Base-by-base conservation (phyloP, 208 protist species). In the Acanthamoeba royreba region DNA sequence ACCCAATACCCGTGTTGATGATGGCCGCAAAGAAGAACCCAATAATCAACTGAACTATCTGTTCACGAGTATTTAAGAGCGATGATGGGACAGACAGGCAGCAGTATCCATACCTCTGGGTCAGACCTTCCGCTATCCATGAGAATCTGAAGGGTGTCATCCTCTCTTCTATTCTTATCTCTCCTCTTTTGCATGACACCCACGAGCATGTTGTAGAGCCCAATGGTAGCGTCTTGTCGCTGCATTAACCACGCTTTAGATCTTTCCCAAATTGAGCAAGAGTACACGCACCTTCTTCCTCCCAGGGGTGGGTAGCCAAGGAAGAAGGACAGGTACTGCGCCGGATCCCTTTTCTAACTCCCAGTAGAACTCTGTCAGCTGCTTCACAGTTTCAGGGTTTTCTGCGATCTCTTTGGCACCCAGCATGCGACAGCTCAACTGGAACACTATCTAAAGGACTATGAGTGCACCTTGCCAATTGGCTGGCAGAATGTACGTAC, bases 11-110 rank as follows among this genome's bases (percentile, higher is more conserved):
- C 38, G 74, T 86, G 74, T 86, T 86, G 46, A 86, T 52, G 74
- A 86, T 86, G 74, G 74, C 74, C n/a, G 74, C 74, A 22, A 86
- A 86, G 43, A 86, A 86, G 46, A 86, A 86, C 38, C 74, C 74
- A 7, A 86, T 31, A 31, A 86, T 47, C 17, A 47, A 52, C n/a
- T 86, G 74, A 2, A 86, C 74, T 42, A 86, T 42, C 72, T 83
- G 42, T 9, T 43, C 11, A 17, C 35, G 11, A 77, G 8, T 11
- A 9, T n/a, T n/a, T 17, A 77, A 77, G 53, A 28, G 19, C 19
- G n/a, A 19, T 61, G 19, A 19, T 61, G n/a, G 53, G 53, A 61
- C 53, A 61, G n/a, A 61, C n/a, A 61, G n/a, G 53, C n/a, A 61
- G 22, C n/a, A 28, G 22, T 61, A 15, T 77, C 22, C 11, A 31